Base-by-base conservation (phyloP, 208 protist species). In the Trichomonas gallinae region DNA sequence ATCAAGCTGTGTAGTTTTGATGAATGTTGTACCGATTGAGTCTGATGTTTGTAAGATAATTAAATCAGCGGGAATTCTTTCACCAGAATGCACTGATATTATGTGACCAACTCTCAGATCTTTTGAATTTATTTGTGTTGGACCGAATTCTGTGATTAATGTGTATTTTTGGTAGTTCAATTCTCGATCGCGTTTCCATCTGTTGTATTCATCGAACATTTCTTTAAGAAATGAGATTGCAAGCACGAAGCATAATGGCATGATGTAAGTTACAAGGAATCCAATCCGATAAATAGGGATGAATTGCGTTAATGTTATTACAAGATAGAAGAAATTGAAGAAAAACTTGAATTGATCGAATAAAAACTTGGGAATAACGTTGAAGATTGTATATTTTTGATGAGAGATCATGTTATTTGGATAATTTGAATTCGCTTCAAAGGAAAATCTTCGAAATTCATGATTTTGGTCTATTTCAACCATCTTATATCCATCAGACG, bases 1-100 rank as follows among this genome's bases (percentile, higher is more conserved):
- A 97, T 99, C 99, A 0, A 99, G 97, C 97, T 99, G 99, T 97
- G 99, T 99, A 0, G 99, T 99, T 96, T 99, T 98, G 36, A 99
- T 98, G 97, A 99, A 99, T 87, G 97, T 98, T 0, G 98, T 98
- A 34, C 99, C 99, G 49, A 58, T 98, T 51, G 98, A 98, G 46
- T 99, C 99, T 0, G 98, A 98, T 13, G 99, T 99, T 97, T 98
- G 98, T 8, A 99, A 96, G 34, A 99, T 97, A 13, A 99, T 97
- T 97, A 99, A 98, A 97, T 99, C 99, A 0, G 99, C 98, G 10
- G 99, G 99, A 17, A 99, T 98, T 81, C 99, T 98, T 96, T 99
- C 98, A 58, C 99, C 98, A 21, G 98, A 98, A 51, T 98, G 98
- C 17, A 99, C 97, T 4, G 98, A 49, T 11, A 99, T 98, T 4